Conservation (phyloP, 2,329 filamentous ascomycete species). For the Cladosporium sp. region DNA sequence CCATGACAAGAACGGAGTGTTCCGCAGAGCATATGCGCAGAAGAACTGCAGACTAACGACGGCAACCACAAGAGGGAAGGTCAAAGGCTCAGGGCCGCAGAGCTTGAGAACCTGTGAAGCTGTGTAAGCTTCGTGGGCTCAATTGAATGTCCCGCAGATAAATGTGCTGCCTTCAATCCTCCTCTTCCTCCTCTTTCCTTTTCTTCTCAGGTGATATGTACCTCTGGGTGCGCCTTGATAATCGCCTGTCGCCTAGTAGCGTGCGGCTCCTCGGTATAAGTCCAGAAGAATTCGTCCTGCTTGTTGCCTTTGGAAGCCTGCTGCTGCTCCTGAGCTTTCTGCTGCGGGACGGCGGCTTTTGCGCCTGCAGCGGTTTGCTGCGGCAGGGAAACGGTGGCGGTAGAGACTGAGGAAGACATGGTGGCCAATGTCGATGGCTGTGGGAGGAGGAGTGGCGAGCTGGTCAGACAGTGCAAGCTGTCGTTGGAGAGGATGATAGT, state of each 20-base stretch:
- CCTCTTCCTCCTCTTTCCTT: not conserved
- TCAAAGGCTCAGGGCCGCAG: conserved; percentile 92
- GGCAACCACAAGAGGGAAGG: conserved; percentile 84
- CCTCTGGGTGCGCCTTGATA: conserved; percentile 97
- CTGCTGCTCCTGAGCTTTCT: conserved; percentile 10
- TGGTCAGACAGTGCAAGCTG: conserved; percentile 13
- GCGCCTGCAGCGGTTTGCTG: conserved; percentile 3
- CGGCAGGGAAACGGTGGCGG: conserved; percentile 28
- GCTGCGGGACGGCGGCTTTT: not conserved
- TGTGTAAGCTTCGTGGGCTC: conserved; percentile 19
- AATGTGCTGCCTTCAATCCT: not conserved
- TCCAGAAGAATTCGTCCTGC: conserved; percentile 85
- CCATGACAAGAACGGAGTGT: conserved; percentile 79
- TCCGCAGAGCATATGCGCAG: conserved; percentile 74
- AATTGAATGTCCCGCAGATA: not conserved
- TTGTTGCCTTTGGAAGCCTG: conserved; percentile 25
- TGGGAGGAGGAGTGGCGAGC: not conserved
- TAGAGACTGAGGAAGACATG: conserved; percentile 32
- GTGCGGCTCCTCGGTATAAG: conserved; percentile 97
- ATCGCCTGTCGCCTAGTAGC: conserved; percentile 87
- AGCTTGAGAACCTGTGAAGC: conserved; percentile 80
- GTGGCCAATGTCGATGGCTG: conserved; percentile 20
- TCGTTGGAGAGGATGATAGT: conserved; percentile 8
- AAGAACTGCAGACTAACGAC: conserved; percentile 82
- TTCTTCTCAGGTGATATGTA: conserved; percentile 39